phyloP scores from a whole-genome alignment of 768 basidiomycete species.

The Agaricus subrufescens region DNA sequence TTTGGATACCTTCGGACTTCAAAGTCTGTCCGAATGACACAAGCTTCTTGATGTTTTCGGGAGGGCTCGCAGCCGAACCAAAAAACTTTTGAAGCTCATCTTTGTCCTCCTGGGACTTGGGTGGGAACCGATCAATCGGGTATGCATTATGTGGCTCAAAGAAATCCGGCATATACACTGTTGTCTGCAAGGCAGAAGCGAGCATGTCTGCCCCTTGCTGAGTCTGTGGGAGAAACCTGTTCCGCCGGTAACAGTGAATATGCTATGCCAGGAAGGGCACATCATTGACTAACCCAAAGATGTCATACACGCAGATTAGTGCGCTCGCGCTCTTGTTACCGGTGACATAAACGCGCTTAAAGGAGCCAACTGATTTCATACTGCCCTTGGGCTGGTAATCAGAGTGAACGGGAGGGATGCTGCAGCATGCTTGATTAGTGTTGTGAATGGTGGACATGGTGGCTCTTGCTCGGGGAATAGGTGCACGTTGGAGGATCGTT shows the following conservation, averaged over 20 bases:
- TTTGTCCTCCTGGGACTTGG: conserved; percentile 48
- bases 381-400: conserved; percentile 49
- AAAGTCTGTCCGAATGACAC: conserved; percentile 34
- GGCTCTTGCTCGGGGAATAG: conserved; percentile 10
- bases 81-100: conserved; percentile 54
- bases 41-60: conserved; percentile 34
- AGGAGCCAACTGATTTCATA: conserved; percentile 41
- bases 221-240: conserved; percentile 56
- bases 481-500: conserved; percentile 22
- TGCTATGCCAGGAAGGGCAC: neutral
- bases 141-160: conserved; percentile 51
- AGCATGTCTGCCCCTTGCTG: conserved; percentile 65
- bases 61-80: conserved; percentile 43
- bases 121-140: conserved; percentile 46
- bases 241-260: neutral
- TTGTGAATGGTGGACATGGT: conserved; percentile 37
- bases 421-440: conserved; percentile 45
- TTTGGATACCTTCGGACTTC: conserved; percentile 36
- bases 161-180: conserved; percentile 65
- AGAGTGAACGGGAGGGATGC: conserved; percentile 48
- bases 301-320: conserved; percentile 56
- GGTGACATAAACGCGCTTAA: conserved; percentile 47
- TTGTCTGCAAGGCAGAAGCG: conserved; percentile 43
- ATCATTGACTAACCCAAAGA: conserved; percentile 44
- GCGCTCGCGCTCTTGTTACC: conserved; percentile 47